Evolutionary conservation across 192 early-diverging fungal species (phyloP), one percentile per base, ranked within the genome.

Genomic region (Pilaira anomala): DNA sequence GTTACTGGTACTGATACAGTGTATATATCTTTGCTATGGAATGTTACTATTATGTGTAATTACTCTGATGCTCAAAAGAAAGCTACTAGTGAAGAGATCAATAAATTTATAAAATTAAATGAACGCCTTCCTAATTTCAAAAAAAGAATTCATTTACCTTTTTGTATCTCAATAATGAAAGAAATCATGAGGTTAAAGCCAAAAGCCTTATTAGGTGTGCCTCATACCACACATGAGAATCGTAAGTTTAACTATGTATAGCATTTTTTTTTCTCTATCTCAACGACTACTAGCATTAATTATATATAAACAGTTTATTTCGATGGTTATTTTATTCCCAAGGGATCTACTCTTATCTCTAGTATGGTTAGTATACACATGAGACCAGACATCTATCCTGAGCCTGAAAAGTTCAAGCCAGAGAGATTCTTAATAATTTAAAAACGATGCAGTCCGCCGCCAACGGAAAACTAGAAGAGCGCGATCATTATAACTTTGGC

Each of bases 331-430:
- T 71, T 71, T 13, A 68, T 85, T 25, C 82, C 83, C 28, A 79
- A 80, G 60, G 71, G 75, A 1, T 46, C 79, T 11, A 64, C 63
- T 55, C 60, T 83, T 14, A 67, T 76, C 44, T 69, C 75, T 45
- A 77, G 83, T 48, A 57, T 82, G 51, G 81, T 75, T 69, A 69
- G 76, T 0, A 74, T 83, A 60, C 76, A 85, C 52, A 50, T 22
- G 22, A 44, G 62, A 21, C 48, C 55, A 26, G 25, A 16, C 1
- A 30, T 44, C 56, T 85, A 76, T 48, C 65, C 69, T 0, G 42
- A 75, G 0, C 81, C 82, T 6, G 69, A 79, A 8, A 68, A 71
- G 53, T 85, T 83, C 28, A 62, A 68, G 36, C 83, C 83, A 2
- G 74, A 76, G 25, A 81, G 83, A 21, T 67, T 41, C 33, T 67